Conservation (phyloP, 2,329 filamentous ascomycete genomes). For the Epichloe uncinata region DNA sequence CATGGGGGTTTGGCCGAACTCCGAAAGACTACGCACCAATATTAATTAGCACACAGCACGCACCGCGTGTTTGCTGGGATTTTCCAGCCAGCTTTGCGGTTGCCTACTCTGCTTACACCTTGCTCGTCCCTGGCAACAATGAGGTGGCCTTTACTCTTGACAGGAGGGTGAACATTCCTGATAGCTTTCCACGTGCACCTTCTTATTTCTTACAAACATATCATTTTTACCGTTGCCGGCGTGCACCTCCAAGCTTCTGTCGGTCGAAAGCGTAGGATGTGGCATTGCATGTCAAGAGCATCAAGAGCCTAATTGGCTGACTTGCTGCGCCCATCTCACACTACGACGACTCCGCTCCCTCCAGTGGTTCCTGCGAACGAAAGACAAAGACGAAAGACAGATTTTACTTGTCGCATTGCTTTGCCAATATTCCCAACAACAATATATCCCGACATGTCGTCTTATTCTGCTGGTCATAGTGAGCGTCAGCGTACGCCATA, state of each 20-base stretch:
- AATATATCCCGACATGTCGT: constrained; percentile 16
- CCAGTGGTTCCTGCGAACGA: neutral
- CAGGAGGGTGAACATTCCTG: constrained; percentile 10
- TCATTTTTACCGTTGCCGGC: neutral
- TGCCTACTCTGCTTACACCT: constrained; percentile 2
- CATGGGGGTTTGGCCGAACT: constrained; percentile 15
- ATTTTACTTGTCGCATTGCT: neutral
- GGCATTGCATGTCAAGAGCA: neutral
- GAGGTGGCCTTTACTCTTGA: constrained; percentile 18
- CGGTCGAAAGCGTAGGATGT: constrained; percentile 2
- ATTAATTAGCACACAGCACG: no score
- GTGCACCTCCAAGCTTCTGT: neutral
- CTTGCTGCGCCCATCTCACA: neutral
- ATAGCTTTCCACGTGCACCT: constrained; percentile 8
- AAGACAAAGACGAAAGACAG: neutral
- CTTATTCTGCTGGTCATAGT: constrained; percentile 10
- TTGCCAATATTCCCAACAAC: neutral
- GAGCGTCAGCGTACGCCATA: constrained; percentile 5
- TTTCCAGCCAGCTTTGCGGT: neutral
- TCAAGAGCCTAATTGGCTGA: constrained; percentile 1
- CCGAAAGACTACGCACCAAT: constrained; percentile 1
- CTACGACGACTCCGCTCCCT: neutral
- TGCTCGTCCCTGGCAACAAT: constrained; percentile 10
- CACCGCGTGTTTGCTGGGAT: neutral
- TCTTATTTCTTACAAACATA: constrained; percentile 4